Evolutionary conservation across 2,329 filamentous ascomycete genomes (phyloP).

Genomic region (Arthrobotrys iridis): DNA sequence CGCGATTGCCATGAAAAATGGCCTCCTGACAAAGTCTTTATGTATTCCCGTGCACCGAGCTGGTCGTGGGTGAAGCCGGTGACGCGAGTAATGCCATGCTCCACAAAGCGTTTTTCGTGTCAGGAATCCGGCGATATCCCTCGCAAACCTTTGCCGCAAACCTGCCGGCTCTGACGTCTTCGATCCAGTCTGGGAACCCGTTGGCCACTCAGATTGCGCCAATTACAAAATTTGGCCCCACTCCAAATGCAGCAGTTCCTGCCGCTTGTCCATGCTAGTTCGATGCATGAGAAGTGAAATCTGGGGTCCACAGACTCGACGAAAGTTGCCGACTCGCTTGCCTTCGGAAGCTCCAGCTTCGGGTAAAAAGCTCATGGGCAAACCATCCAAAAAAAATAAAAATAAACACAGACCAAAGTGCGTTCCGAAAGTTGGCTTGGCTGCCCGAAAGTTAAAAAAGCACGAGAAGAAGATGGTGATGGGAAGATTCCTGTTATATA

Average conservation of each 20-base stretch:
- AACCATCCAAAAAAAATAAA: no score
- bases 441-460: no score
- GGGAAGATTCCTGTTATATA: no score
- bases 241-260: slow-evolving; percentile 33
- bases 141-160: slow-evolving; percentile 54
- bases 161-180: slow-evolving; percentile 50
- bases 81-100: slow-evolving; percentile 54
- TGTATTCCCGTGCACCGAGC: slow-evolving; percentile 2
- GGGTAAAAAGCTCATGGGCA: slow-evolving; percentile 43
- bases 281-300: slow-evolving; percentile 14
- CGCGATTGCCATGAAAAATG: slow-evolving; percentile 27
- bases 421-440: no score
- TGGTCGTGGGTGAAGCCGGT: slow-evolving; percentile 1
- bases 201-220: slow-evolving; percentile 34
- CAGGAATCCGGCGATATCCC: slow-evolving; percentile 55
- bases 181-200: slow-evolving; percentile 25
- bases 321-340: slow-evolving; percentile 48
- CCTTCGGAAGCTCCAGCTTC: slow-evolving; percentile 33
- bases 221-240: slow-evolving; percentile 45
- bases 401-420: no score
- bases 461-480: no score
- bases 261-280: slow-evolving; percentile 38
- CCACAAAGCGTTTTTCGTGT: slow-evolving; percentile 19
- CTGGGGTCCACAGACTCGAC: slow-evolving; percentile 25
- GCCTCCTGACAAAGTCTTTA: background rate